A percentile compares a stretch with the other conserved stretches of the same genome.
Conservation (phyloP, 2,329 filamentous ascomycete species). For the Talaromyces marneffei region DNA sequence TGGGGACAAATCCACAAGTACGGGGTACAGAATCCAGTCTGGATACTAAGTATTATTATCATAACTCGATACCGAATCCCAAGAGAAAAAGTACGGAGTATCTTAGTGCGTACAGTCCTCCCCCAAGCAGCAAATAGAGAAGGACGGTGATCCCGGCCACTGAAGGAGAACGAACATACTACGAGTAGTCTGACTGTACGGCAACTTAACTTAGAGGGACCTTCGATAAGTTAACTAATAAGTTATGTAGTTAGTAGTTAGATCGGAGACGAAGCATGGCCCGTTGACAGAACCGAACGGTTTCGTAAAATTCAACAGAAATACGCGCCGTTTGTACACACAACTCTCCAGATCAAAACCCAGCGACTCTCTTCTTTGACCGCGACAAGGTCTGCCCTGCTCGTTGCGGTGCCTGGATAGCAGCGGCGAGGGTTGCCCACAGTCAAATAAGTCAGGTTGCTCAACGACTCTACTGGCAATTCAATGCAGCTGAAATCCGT, state of each 20-base stretch:
- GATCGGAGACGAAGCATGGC: not conserved
- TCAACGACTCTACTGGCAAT: not conserved
- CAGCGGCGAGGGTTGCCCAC: not conserved
- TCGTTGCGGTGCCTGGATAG: not conserved
- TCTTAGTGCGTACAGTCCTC: no score
- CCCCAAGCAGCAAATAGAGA: not conserved
- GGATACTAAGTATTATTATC: no score
- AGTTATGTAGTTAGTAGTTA: no score
- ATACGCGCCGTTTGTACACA: not conserved
- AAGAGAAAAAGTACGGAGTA: not conserved
- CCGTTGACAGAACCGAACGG: not conserved
- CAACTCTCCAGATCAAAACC: no score
- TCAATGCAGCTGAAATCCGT: not conserved
- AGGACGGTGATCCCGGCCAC: not conserved
- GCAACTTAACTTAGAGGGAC: no score
- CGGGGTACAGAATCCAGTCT: not conserved
- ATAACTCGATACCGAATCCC: no score
- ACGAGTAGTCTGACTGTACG: no score
- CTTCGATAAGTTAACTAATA: not conserved
- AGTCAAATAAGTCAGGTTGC: not conserved
- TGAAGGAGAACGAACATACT: not conserved
- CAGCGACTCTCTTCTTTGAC: not conserved
- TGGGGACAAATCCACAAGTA: not conserved
- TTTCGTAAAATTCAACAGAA: not conserved
- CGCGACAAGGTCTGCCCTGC: not conserved